These are phyloP conservation scores for Didymosphaeria variabile DNA, from an alignment of 2,329 filamentous ascomycete genomes.

Conservation along the genomic window DNA sequence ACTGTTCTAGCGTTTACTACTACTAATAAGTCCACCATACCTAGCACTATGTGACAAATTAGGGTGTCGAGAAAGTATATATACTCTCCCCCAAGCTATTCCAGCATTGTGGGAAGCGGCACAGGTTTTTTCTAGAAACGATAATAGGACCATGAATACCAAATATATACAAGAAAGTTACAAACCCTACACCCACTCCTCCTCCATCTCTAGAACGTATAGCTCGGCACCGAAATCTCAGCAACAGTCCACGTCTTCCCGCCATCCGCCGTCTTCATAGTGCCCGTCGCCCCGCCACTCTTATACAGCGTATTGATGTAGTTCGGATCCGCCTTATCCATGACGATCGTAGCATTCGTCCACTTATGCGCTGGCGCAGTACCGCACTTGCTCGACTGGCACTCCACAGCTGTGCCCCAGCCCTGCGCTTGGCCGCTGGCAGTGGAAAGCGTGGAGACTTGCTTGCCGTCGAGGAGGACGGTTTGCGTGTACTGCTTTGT, in stretches of 20 bases:
- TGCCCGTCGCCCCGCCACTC: background rate
- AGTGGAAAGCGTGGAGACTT: background rate
- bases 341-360: background rate
- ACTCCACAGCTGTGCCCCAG: background rate
- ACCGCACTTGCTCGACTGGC: background rate
- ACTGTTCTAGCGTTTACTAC: too few species aligned
- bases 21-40: too few species aligned
- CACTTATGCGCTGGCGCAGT: background rate
- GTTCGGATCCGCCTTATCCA: background rate
- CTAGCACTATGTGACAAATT: too few species aligned
- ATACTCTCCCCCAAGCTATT: too few species aligned
- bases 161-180: too few species aligned
- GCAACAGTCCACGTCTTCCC: background rate
- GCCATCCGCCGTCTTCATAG: background rate
- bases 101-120: too few species aligned
- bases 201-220: too few species aligned
- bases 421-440: background rate
- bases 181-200: too few species aligned
- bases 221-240: background rate
- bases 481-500: background rate
- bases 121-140: too few species aligned
- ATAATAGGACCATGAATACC: too few species aligned
- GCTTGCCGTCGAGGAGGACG: background rate
- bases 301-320: background rate
- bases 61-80: too few species aligned